Conservation (phyloP, 345 rosid genomes). For the Eucalyptus erythrocorys region DNA sequence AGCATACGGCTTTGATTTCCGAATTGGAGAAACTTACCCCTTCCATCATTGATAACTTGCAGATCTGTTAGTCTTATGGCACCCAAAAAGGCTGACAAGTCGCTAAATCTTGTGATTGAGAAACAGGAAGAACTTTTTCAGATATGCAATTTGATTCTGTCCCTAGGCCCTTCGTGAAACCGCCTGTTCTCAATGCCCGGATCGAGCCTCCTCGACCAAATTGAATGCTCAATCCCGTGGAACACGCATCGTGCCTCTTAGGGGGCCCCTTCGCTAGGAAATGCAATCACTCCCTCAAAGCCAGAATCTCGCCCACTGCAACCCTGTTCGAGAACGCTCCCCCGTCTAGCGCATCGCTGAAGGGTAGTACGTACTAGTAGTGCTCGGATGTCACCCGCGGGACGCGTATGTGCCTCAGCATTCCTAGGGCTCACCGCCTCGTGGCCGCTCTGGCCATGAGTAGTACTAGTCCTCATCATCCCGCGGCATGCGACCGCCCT, state of each 20-base stretch:
- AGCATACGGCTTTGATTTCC: neutral
- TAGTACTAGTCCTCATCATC: too few species aligned
- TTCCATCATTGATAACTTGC: neutral
- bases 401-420: neutral
- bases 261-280: neutral
- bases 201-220: neutral
- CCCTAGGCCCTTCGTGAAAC: neutral
- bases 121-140: neutral
- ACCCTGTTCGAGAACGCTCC: neutral
- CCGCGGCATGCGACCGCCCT: fast-evolving
- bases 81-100: neutral
- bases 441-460: too few species aligned
- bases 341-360: neutral
- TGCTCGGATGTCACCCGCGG: neutral
- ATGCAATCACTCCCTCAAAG: neutral
- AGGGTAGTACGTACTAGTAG: neutral
- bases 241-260: neutral
- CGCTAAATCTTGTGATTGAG: neutral
- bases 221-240: neutral
- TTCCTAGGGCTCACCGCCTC: too few species aligned
- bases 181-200: neutral
- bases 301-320: neutral
- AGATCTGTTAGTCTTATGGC: neutral
- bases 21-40: neutral
- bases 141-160: neutral